A percentile compares a stretch with the other conserved stretches of the same genome.
phyloP scores from a whole-genome alignment of 2,329 filamentous ascomycete genomes.

The Fusarium oxysporum region DNA sequence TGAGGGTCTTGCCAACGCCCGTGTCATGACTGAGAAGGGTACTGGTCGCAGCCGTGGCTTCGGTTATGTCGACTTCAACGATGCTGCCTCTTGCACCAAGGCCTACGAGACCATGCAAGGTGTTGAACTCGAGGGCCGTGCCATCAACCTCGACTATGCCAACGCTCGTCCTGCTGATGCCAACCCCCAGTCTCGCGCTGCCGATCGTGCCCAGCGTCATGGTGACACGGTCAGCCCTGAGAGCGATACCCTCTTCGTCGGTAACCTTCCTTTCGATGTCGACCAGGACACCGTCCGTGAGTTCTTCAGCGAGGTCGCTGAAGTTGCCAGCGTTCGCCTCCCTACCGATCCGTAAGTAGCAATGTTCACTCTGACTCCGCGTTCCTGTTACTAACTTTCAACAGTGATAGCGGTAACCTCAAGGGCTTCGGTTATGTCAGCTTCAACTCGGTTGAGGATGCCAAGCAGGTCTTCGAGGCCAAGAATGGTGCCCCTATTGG shows the following conservation, averaged over 20 bases:
- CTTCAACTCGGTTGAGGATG: conserved; percentile 85
- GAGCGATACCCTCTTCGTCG: conserved; percentile 89
- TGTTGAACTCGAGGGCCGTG: conserved; percentile 77
- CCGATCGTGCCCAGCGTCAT: conserved; percentile 74
- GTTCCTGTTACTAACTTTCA: conserved; percentile 24
- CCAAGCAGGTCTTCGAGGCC: conserved; percentile 76
- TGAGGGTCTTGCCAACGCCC: conserved; percentile 76
- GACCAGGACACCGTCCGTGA: conserved; percentile 80
- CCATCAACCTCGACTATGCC: conserved; percentile 83
- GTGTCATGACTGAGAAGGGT: conserved; percentile 86
- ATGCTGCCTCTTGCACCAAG: conserved; percentile 73
- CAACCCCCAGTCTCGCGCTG: conserved; percentile 66
- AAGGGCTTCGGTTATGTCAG: conserved; percentile 96
- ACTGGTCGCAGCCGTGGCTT: conserved; percentile 89
- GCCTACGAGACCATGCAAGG: conserved; percentile 82
- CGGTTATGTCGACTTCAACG: conserved; percentile 90
- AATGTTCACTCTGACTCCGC: background rate
- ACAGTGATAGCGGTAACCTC: conserved; percentile 79
- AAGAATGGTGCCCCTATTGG: conserved; percentile 75
- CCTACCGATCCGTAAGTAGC: conserved; percentile 80
- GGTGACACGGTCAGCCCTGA: conserved; percentile 84
- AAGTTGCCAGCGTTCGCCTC: conserved; percentile 83
- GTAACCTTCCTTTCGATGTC: conserved; percentile 88
- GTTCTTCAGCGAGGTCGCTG: conserved; percentile 78
- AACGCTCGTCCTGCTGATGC: conserved; percentile 70